Evolutionary conservation across 1,139 yeast species (phyloP), one percentile per base, ranked within the genome.

Genomic region (Yamadazyma siamensis): DNA sequence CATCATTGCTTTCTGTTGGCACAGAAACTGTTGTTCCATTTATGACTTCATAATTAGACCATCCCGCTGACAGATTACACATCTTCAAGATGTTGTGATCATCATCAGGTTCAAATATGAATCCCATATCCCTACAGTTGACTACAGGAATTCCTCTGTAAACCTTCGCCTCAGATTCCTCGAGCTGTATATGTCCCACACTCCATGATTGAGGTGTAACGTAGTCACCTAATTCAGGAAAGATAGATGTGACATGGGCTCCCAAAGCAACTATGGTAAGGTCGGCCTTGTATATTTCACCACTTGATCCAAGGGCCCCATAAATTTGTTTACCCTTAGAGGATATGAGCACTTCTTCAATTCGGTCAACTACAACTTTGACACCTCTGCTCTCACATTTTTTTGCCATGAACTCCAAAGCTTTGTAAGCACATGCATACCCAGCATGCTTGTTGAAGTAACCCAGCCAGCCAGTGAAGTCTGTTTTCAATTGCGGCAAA

Each of bases 121-220:
- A 57, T 5, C 63, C 63, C 19, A 47, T 43, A 28, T 57, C 61
- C 15, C 53, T 34, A 32, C 68, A 59, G 38, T 67, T 54, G 20
- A 67, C 52, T 4, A 70, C 67, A 2, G 76, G 76, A 27, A 60
- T 53, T 15, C 48, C 47, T 36, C 49, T 54, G 14, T 56, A 51
- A 11, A 39, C 43, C 6, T 33, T 34, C 15, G 57, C 65, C 33
- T 68, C 72, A 23, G 52, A 55, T 6, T 48, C 48, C 0, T 55
- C 45, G 13, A 68, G 38, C 33, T 56, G 46, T 14, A 66, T 53
- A 40, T 67, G 74, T 0, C 69, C 69, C 12, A 67, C 54, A 29
- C 68, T 61, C 43, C 64, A 51, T 6, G 71, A 65, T 29, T 39
- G 36, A 1, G 47, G 33, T 4, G 43, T 35, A 5, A 43, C 39